Conservation (phyloP, 208 protist species). For the Leishmania arabica region DNA sequence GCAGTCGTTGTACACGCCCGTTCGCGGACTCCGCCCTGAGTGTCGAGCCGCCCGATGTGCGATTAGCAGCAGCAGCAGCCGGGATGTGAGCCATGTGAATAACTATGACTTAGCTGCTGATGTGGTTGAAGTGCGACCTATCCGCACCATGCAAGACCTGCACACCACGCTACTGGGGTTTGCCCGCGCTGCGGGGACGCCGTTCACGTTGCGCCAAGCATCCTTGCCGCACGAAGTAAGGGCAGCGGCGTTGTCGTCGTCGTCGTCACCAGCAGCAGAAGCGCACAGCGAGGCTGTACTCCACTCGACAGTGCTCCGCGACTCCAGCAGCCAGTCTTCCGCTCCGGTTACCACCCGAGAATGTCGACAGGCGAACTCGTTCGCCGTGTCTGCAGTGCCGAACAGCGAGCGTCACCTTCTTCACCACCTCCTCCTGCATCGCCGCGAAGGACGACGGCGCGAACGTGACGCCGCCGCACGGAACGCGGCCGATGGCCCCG, state of each 20-base stretch:
- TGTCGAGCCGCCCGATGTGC: not conserved
- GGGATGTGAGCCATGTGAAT: not conserved
- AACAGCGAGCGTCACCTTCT: conserved; percentile 15
- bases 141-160: conserved; percentile 26
- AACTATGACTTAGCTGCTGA: not conserved
- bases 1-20: not conserved
- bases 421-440: conserved; percentile 25
- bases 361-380: not conserved
- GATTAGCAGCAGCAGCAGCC: not conserved
- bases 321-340: not conserved
- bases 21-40: not conserved
- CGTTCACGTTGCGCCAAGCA: not conserved
- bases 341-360: too few species aligned
- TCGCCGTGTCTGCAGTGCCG: not conserved
- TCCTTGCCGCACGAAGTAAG: not conserved
- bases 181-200: conserved; percentile 14
- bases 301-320: not conserved
- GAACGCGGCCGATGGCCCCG: too few species aligned
- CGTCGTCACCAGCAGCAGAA: not conserved
- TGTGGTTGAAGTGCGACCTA: not conserved
- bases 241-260: not conserved
- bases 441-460: conserved; percentile 6
- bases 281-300: not conserved
- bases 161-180: conserved; percentile 24
- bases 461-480: not conserved